Evolutionary conservation across 2,329 filamentous ascomycete genomes (phyloP), one percentile per base, ranked within the genome.

Genomic region (Drechslerella dactyloides): DNA sequence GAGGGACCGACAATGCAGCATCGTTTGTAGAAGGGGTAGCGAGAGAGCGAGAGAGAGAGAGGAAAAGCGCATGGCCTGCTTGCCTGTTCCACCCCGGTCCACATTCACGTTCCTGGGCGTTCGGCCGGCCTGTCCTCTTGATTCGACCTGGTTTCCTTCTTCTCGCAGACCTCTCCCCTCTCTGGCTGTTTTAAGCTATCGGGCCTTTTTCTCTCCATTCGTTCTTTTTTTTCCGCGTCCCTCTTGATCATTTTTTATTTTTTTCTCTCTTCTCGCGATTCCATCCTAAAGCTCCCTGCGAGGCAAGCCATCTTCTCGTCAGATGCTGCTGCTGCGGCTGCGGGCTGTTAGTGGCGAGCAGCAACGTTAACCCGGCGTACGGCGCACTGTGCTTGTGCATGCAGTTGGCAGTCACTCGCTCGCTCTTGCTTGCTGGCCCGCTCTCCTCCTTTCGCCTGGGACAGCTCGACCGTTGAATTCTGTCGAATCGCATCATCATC

Each of bases 181-280:
- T 64, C 66, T 60, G 52, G 37, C 61, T 52, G 59, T 59, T 70
- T 64, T 64, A 56, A 64, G 59, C 64, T 60, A 60, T 70, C 63
- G 42, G 58, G 57, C 61, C 37, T 54, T 62, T 62, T 52, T 54
- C 13, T 42, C n/a, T 70, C 54, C 51, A 46, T 58, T 58, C 59
- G 64, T 59, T 64, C 55, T 51, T 44, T 24, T 57, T 52, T 46
- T 58, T 69, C 58, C 58, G 50, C 54, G 58, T 63, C 54, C 48
- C 63, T 63, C 33, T 42, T 57, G 60, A 27, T 54, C 46, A 50
- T 52, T 48, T 57, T 51, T 50, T 58, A 52, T 58, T 58, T 57
- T 69, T 69, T 62, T 62, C 21, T 51, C 46, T 19, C 19, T 51
- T 51, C 59, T 70, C 66, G 66, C 57, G 66, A 63, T 62, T 69